These are phyloP conservation scores for Malus orientalis DNA, from an alignment of 306 rosid genomes.

Conservation along the genomic window DNA sequence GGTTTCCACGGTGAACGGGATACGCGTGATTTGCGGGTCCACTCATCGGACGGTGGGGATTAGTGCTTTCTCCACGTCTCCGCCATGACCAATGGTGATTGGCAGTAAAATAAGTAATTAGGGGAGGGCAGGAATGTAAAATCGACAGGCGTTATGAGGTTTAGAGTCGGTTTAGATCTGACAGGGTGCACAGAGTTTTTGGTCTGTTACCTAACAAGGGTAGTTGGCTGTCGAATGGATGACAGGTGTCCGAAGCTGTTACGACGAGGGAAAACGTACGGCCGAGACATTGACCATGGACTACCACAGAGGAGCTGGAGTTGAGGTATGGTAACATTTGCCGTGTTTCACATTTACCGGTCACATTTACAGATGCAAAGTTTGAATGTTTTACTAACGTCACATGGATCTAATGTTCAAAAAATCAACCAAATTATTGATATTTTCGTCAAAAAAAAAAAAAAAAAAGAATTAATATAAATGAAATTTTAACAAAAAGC, in stretches of 20 bases:
- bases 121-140: not conserved
- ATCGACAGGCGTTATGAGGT: not conserved
- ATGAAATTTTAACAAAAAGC: no score
- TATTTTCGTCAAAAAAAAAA: no score
- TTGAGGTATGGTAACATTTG: constrained; percentile 37
- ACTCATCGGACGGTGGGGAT: constrained; percentile 7
- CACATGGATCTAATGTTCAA: not conserved
- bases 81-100: not conserved
- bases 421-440: no score
- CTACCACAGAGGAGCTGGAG: constrained; percentile 89
- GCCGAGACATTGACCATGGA: constrained; percentile 99
- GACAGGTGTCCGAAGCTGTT: constrained; percentile 99
- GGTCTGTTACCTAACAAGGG: constrained; percentile 6
- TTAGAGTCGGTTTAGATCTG: not conserved
- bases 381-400: no score
- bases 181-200: not conserved
- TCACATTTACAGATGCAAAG: not conserved
- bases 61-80: not conserved
- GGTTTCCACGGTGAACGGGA: constrained; percentile 8
- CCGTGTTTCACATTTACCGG: not conserved
- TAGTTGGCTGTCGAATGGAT: constrained; percentile 5
- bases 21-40: constrained; percentile 45
- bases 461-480: no score
- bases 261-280: constrained; percentile 98
- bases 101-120: not conserved